Base-by-base conservation (phyloP, 1,139 yeast genomes). In the Blastobotrys buckinghamii region DNA sequence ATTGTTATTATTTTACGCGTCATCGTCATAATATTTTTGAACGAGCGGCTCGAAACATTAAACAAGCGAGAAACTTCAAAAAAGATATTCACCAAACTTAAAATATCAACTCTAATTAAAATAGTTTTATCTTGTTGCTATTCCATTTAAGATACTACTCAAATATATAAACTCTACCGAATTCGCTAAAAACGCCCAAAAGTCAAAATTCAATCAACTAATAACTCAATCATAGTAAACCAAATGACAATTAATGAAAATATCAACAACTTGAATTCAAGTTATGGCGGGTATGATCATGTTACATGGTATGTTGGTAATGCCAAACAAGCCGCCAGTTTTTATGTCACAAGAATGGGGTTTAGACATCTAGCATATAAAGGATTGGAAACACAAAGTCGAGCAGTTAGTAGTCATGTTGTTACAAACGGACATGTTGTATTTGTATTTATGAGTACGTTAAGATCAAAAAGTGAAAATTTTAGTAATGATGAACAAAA, bases 331-430 rank as follows among this genome's bases (percentile, higher is more conserved):
- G 72, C 79, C 50, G 81, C 94, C 0, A 64, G 68, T 27, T 77
- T 73, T 59, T 77, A 81, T 50, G 73, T 77, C 45, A 59, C 73
- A 15, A 65, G 77, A 3, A 75, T 81, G 70, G 95, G 94, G 0
- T 86, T 86, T 62, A 58, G 69, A 27, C 78, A 75, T 42, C 63
- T 82, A 42, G 94, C 89, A 1, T 78, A 74, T 57, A 73, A 66
- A 53, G 88, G 87, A 1, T 71, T 86, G 42, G 92, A 84, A 59
- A 83, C 82, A 1, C 86, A 84, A 1, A 77, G 84, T 5, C 71
- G 77, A 47, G 66, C 72, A 12, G 63, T 79, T 12, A 74, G 79
- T 6, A 71, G 83, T 1, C 84, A 82, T 57, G 94, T 82, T 0
- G 72, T 86, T 12, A 64, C 63, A 35, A 82, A 82, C 59, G 84